A percentile compares a stretch with the other conserved stretches of the same genome.
Conservation (phyloP, 257 asterid genomes). For the Scutellaria minor region DNA sequence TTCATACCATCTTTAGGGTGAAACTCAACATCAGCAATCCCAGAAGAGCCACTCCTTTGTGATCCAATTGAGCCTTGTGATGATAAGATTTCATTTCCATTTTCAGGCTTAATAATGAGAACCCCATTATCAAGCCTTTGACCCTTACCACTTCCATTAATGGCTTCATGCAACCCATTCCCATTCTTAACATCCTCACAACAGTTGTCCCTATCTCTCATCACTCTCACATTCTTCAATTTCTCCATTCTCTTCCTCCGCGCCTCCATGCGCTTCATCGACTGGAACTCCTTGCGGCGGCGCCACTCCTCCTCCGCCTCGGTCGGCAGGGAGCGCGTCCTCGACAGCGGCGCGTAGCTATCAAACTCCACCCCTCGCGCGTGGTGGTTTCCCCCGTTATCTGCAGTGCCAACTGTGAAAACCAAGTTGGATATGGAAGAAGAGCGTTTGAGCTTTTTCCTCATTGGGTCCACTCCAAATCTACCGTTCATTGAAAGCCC, state of each 20-base stretch:
- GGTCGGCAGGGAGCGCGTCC: conserved; percentile 71
- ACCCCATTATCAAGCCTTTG: conserved; percentile 19
- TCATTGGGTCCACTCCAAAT: conserved; percentile 79
- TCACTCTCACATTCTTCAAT: conserved; percentile 52
- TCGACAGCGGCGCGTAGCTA: conserved; percentile 46
- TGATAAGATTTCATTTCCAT: conserved; percentile 41
- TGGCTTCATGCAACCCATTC: conserved; percentile 22
- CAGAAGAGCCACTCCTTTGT: conserved; percentile 58
- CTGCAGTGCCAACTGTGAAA: conserved; percentile 31
- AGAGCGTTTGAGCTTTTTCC: conserved; percentile 57
- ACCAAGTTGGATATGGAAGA: conserved; percentile 53
- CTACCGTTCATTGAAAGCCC: conserved; percentile 83
- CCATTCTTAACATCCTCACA: conserved; percentile 35
- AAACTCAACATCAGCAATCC: conserved; percentile 51
- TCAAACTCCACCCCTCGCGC: conserved; percentile 39
- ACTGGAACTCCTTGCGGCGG: conserved; percentile 69
- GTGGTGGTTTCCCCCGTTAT: conserved; percentile 21
- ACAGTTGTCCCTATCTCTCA: conserved; percentile 43
- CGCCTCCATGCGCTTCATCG: conserved; percentile 72
- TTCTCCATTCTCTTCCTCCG: conserved; percentile 70
- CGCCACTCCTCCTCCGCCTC: conserved; percentile 64
- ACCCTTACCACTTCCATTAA: conserved; percentile 3
- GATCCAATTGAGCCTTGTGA: conserved; percentile 57
- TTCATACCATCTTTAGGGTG: conserved; percentile 56
- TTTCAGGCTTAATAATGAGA: conserved; percentile 21